Percentiles rank a stretch among this genome's conserved stretches.
Conservation (phyloP, 177 flowering plant species). For the Telopea speciosissima region DNA sequence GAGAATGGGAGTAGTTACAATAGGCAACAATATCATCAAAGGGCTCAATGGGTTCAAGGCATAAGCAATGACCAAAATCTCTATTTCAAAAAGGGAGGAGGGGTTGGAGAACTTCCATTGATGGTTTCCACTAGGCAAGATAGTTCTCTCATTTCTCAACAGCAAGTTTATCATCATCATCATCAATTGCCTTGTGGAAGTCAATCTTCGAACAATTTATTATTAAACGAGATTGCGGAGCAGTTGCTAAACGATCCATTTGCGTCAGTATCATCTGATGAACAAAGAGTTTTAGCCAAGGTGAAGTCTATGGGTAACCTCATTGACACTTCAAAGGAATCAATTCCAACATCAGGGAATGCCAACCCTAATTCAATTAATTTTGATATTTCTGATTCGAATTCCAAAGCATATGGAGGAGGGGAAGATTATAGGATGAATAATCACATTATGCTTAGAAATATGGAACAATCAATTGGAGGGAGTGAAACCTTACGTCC, state of each 20-base stretch:
- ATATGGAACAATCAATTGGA: background rate
- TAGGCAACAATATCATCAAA: background rate
- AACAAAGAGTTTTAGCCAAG: slow-evolving; percentile 2
- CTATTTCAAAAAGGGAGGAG: background rate
- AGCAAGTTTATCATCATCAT: background rate
- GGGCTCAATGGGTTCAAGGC: background rate
- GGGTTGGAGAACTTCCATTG: background rate
- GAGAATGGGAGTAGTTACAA: background rate
- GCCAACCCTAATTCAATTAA: too few species aligned
- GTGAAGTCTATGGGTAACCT: slow-evolving; percentile 10
- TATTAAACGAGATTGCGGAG: slow-evolving; percentile 5
- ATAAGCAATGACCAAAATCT: background rate
- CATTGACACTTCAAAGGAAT: background rate
- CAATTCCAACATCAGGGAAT: background rate
- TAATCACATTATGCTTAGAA: background rate
- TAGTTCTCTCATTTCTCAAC: background rate
- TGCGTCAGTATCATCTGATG: background rate
- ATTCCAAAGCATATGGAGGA: background rate
- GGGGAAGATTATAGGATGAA: background rate
- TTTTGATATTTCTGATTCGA: too few species aligned
- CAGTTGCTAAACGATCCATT: slow-evolving; percentile 9
- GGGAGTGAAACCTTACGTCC: background rate
- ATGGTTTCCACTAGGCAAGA: slow-evolving; percentile 4
- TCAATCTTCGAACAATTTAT: background rate
- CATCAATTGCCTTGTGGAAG: background rate